These are phyloP conservation scores for Linnemannia hyalina DNA, from an alignment of 192 early-diverging fungal genomes.

Conservation along the genomic window DNA sequence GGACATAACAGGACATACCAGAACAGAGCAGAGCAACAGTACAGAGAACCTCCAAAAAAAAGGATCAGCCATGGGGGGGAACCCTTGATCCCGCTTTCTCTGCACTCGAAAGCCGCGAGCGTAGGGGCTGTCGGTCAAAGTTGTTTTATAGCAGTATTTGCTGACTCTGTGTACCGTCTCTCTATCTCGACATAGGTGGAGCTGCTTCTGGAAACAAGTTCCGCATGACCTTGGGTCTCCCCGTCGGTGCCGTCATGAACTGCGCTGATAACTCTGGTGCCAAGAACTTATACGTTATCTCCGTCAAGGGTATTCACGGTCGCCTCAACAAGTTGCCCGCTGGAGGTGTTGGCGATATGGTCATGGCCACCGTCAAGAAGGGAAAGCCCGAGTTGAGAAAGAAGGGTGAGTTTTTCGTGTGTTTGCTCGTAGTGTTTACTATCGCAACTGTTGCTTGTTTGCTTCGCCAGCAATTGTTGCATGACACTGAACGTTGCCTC, in stretches of 20 bases:
- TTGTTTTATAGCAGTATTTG: not conserved
- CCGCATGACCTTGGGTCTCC: conserved; percentile 99
- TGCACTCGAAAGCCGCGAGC: not conserved
- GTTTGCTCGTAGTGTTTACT: not conserved
- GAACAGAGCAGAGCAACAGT: no score
- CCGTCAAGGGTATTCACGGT: conserved; percentile 95
- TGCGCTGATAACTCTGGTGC: conserved; percentile 99
- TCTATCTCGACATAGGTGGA: conserved; percentile 51
- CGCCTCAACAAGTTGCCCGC: conserved; percentile 98
- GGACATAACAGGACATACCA: not conserved
- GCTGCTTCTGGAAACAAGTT: conserved; percentile 94
- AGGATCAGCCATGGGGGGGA: not conserved
- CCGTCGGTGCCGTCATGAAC: conserved; percentile 96
- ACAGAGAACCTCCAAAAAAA: no score
- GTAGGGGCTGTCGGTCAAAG: not conserved
- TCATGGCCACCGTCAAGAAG: conserved; percentile 99
- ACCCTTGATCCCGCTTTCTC: not conserved
- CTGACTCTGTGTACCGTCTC: not conserved
- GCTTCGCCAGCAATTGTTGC: not conserved
- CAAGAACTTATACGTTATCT: conserved; percentile 99
- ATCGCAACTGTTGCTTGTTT: not conserved
- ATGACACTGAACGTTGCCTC: not conserved
- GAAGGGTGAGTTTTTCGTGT: conserved; percentile 81
- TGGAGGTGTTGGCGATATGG: conserved; percentile 99
- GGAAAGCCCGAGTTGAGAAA: conserved; percentile 99